Conservation (phyloP, 1,284 basidiomycete species). For the Marasmius fiardii region DNA sequence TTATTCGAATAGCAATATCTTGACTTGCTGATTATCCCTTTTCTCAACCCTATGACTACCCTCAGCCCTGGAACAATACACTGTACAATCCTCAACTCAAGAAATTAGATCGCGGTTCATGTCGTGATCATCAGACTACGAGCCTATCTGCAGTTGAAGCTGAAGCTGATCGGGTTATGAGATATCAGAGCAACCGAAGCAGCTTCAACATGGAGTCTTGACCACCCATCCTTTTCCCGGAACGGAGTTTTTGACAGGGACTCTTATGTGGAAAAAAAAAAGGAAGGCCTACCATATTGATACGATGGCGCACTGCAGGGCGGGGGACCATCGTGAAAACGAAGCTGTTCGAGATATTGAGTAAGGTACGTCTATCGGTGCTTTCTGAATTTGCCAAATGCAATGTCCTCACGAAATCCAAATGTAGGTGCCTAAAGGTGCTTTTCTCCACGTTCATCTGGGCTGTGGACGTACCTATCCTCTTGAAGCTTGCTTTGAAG, state of each 20-base stretch:
- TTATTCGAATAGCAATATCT: too few species aligned
- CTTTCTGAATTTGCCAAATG: not conserved
- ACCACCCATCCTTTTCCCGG: constrained; percentile 67
- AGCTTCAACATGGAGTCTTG: constrained; percentile 50
- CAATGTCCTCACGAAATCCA: constrained; percentile 1
- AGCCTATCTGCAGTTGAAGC: constrained; percentile 36
- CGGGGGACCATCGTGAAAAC: constrained; percentile 56
- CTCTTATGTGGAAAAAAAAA: constrained; percentile 3
- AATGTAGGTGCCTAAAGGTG: constrained; percentile 73
- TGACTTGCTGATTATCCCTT: too few species aligned
- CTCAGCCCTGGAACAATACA: constrained; percentile 14
- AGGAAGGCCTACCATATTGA: too few species aligned
- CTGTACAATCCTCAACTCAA: constrained; percentile 34
- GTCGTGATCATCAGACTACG: constrained; percentile 30
- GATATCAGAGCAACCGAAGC: constrained; percentile 54
- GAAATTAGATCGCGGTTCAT: constrained; percentile 38
- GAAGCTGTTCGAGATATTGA: constrained; percentile 54
- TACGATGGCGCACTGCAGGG: constrained; percentile 33
- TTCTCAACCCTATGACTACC: too few species aligned
- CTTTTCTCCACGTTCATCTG: constrained; percentile 65
- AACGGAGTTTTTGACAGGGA: constrained; percentile 73
- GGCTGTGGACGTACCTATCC: constrained; percentile 55
- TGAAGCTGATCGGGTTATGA: constrained; percentile 53
- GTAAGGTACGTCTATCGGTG: constrained; percentile 38
- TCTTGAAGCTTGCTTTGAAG: constrained; percentile 51